phyloP scores from a whole-genome alignment of 2,329 filamentous ascomycete genomes.

The Orbilia oligospora region DNA sequence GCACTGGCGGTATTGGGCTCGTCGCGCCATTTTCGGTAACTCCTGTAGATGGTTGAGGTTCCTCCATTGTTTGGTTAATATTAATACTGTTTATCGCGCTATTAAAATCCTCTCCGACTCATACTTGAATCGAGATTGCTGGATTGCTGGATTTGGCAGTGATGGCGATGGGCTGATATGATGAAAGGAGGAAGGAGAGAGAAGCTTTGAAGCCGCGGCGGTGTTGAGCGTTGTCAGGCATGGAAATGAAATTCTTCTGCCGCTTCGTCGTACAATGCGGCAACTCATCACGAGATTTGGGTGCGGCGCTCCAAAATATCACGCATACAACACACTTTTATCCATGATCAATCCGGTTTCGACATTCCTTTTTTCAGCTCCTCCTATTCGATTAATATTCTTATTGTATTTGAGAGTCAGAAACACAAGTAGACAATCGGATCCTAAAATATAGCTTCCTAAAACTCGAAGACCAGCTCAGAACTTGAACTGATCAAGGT shows the following conservation, averaged over 20 bases:
- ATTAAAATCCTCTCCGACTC: neutral
- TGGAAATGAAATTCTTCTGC: conserved; percentile 22
- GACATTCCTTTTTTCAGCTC: no score
- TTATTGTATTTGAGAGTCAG: no score
- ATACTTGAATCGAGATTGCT: neutral
- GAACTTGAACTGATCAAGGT: no score
- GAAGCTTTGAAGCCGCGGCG: neutral
- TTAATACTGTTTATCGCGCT: neutral
- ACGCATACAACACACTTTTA: conserved; percentile 7
- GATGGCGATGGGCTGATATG: neutral
- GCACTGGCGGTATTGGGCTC: neutral
- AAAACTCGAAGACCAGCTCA: no score
- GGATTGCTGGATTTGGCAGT: neutral
- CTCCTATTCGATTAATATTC: no score
- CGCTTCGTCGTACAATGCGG: neutral
- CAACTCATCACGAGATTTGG: neutral
- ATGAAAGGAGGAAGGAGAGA: neutral
- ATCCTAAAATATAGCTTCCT: no score
- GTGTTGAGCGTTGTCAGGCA: neutral
- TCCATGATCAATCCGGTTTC: no score
- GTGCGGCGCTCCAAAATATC: conserved; percentile 4
- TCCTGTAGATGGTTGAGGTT: conserved; percentile 15
- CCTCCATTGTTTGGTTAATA: conserved; percentile 13
- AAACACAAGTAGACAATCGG: no score
- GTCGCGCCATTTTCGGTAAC: conserved; percentile 23